These are phyloP conservation scores for Trebouxia sp. DNA, from an alignment of 139 green algal genomes.

Conservation along the genomic window DNA sequence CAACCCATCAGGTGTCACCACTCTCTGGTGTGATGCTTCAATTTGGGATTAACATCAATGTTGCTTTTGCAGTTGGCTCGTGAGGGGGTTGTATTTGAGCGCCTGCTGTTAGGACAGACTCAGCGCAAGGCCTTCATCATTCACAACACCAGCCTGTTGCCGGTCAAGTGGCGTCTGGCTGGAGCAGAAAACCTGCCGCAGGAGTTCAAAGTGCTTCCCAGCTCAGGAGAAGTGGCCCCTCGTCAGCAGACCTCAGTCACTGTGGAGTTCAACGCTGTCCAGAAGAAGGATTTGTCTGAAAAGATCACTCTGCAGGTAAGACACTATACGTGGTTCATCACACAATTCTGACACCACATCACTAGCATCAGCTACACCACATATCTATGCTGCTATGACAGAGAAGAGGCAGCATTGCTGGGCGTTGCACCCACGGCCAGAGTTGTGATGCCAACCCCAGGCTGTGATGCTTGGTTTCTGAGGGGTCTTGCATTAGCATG, in stretches of 20 bases:
- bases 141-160: slow-evolving; percentile 71
- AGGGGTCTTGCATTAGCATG: not conserved
- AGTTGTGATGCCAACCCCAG: not conserved
- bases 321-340: too few species aligned
- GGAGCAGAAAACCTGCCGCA: slow-evolving; percentile 52
- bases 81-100: slow-evolving; percentile 67
- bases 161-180: slow-evolving; percentile 71
- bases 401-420: too few species aligned
- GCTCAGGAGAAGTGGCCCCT: slow-evolving; percentile 55
- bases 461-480: not conserved
- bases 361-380: too few species aligned
- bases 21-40: too few species aligned
- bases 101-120: slow-evolving; percentile 64
- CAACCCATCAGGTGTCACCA: too few species aligned
- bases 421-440: too few species aligned
- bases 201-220: slow-evolving; percentile 57
- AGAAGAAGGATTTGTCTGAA: slow-evolving; percentile 59
- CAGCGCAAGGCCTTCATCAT: slow-evolving; percentile 63
- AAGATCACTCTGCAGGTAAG: slow-evolving; percentile 56
- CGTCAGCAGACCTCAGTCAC: slow-evolving; percentile 48
- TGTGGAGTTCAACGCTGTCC: slow-evolving; percentile 63
- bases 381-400: too few species aligned
- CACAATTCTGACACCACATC: too few species aligned
- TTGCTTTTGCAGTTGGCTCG: slow-evolving; percentile 36
- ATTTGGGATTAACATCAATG: not conserved